Conservation (phyloP, 1,284 basidiomycete species). For the Pholiota adiposa region DNA sequence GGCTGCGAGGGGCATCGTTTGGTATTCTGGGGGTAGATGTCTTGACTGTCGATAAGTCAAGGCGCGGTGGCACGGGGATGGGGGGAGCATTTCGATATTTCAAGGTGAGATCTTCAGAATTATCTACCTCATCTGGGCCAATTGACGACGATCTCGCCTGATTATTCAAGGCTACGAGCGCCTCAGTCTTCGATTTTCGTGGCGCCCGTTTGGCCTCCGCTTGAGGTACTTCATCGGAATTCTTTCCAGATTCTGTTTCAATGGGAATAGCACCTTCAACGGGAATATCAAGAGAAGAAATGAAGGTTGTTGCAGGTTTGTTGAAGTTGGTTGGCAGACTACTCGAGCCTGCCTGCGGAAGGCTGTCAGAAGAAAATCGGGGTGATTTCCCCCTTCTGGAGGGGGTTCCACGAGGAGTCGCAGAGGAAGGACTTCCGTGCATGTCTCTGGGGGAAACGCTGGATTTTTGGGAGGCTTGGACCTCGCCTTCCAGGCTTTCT, state of each 20-base stretch:
- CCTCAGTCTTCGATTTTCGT: conserved; percentile 86
- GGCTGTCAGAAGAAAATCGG: conserved; percentile 48
- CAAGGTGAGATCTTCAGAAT: conserved; percentile 43
- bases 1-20: conserved; percentile 36
- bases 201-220: conserved; percentile 68
- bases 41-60: conserved; percentile 76
- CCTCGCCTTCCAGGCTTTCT: conserved; percentile 41
- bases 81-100: conserved; percentile 56
- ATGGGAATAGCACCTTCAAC: conserved; percentile 68
- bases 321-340: conserved; percentile 45
- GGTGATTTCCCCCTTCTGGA: conserved; percentile 62
- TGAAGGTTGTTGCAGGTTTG: conserved; percentile 56
- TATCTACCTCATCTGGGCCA: conserved; percentile 50
- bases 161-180: conserved; percentile 73
- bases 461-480: conserved; percentile 37
- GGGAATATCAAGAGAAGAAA: conserved; percentile 68
- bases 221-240: conserved; percentile 32
- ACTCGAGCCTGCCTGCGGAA: conserved; percentile 43
- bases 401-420: conserved; percentile 55
- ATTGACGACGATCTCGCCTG: conserved; percentile 60
- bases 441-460: conserved; percentile 36
- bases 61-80: conserved; percentile 59
- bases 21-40: conserved; percentile 56
- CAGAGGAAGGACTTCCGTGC: conserved; percentile 49
- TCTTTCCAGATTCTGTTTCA: conserved; percentile 39